These are phyloP conservation scores for Boletus rubroflammeus DNA, from an alignment of 768 basidiomycete species.

Conservation along the genomic window DNA sequence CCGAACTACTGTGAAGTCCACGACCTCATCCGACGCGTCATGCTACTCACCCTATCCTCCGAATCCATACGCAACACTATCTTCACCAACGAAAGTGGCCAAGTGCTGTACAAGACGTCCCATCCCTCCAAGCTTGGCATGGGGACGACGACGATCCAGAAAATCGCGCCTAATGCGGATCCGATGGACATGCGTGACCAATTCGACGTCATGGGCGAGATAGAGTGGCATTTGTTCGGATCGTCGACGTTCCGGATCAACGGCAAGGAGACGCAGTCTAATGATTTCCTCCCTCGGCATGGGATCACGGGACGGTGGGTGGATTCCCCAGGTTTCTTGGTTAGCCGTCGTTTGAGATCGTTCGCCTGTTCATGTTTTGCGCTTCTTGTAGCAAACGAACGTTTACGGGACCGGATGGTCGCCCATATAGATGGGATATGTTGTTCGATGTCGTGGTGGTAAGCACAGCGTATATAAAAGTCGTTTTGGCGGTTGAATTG, in stretches of 20 bases:
- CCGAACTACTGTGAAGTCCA: not conserved
- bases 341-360: not conserved
- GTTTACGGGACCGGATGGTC: slow-evolving; percentile 32
- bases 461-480: not conserved
- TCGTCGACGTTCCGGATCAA: slow-evolving; percentile 29
- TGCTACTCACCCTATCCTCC: slow-evolving; percentile 22
- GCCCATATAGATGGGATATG: slow-evolving; percentile 32
- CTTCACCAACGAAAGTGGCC: slow-evolving; percentile 23
- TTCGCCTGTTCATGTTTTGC: not conserved
- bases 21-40: not conserved
- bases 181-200: slow-evolving; percentile 22
- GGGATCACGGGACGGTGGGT: slow-evolving; percentile 14
- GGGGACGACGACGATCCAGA: slow-evolving; percentile 21
- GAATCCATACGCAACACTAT: slow-evolving; percentile 14
- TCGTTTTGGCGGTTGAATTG: not conserved
- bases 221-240: slow-evolving; percentile 29
- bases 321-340: not conserved
- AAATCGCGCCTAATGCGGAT: slow-evolving; percentile 15
- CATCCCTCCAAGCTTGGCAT: slow-evolving; percentile 7
- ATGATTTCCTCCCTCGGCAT: slow-evolving; percentile 17
- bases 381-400: slow-evolving; percentile 11
- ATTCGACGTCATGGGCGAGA: slow-evolving; percentile 31
- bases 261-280: slow-evolving; percentile 24
- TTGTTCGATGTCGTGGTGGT: slow-evolving; percentile 10
- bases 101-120: slow-evolving; percentile 21